Conservation (phyloP, 108 stramenopile species). For the Nannochloropsis granulata region DNA sequence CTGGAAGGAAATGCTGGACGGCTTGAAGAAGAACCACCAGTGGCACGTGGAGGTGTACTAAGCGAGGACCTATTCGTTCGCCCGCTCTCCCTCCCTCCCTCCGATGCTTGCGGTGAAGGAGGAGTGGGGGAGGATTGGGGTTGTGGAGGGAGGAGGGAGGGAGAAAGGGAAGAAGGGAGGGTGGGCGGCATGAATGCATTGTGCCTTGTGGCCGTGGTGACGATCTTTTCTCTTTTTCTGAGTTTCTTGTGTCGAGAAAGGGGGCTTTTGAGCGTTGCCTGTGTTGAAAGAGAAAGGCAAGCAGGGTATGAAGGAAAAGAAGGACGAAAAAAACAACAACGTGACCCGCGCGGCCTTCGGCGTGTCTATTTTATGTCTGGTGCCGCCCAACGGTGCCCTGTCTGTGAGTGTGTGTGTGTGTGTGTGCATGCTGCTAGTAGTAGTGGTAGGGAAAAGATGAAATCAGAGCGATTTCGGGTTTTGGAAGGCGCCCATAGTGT, state of each 20-base stretch:
- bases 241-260: not conserved
- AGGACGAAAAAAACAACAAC: too few species aligned
- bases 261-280: too few species aligned
- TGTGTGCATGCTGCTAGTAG: too few species aligned
- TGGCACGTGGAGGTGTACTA: constrained; percentile 38
- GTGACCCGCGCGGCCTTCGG: too few species aligned
- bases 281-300: too few species aligned
- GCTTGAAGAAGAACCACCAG: constrained; percentile 50
- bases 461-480: too few species aligned
- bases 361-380: too few species aligned
- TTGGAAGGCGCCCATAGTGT: too few species aligned
- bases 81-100: not conserved
- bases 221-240: not conserved
- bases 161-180: not conserved
- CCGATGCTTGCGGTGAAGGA: not conserved
- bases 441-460: too few species aligned
- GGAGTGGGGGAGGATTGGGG: not conserved
- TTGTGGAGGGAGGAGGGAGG: not conserved
- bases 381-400: too few species aligned
- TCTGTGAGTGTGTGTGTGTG: too few species aligned
- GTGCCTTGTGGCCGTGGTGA: not conserved
- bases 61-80: not conserved
- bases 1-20: constrained; percentile 68
- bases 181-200: not conserved
- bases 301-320: too few species aligned